Conservation (phyloP, 2,329 filamentous ascomycete species). For the Paraphoma chrysanthemicola region DNA sequence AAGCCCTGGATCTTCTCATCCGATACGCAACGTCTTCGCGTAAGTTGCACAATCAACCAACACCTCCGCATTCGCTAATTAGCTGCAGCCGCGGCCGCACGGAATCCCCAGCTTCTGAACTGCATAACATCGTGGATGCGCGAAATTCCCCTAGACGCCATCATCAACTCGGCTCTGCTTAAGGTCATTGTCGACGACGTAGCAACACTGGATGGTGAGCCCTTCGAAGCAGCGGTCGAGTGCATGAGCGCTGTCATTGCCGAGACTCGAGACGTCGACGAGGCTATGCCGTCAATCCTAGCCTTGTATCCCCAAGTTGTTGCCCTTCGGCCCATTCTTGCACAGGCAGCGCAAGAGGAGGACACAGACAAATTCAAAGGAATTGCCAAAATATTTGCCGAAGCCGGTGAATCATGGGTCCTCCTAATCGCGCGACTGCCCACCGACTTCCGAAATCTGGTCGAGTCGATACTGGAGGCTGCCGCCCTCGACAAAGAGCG, state of each 20-base stretch:
- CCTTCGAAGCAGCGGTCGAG: slow-evolving; percentile 88
- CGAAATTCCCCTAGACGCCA: slow-evolving; percentile 83
- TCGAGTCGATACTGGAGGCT: slow-evolving; percentile 92
- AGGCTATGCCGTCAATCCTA: slow-evolving; percentile 82
- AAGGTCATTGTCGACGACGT: slow-evolving; percentile 81
- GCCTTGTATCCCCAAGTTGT: slow-evolving; percentile 82
- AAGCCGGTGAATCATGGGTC: slow-evolving; percentile 94
- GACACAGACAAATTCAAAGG: slow-evolving; percentile 87
- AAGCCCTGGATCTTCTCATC: slow-evolving; percentile 85
- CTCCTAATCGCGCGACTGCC: slow-evolving; percentile 88
- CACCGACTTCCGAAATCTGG: slow-evolving; percentile 78
- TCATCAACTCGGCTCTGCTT: slow-evolving; percentile 86
- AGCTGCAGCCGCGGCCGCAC: slow-evolving; percentile 68
- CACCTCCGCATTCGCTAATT: slow-evolving; percentile 15
- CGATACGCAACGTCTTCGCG: slow-evolving; percentile 92
- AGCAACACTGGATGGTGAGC: slow-evolving; percentile 66
- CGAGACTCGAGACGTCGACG: slow-evolving; percentile 93
- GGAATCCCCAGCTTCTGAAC: slow-evolving; percentile 89
- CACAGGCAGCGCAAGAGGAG: slow-evolving; percentile 76
- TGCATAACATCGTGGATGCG: slow-evolving; percentile 97
- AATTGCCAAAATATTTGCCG: slow-evolving; percentile 87
- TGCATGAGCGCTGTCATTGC: slow-evolving; percentile 90
- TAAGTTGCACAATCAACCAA: slow-evolving; percentile 56
- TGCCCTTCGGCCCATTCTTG: slow-evolving; percentile 77
- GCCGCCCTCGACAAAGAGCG: slow-evolving; percentile 85